A percentile compares a stretch with the other conserved stretches of the same genome.
Conservation (phyloP, 1,284 basidiomycete genomes). For the Uromyces viciae-fabae region DNA sequence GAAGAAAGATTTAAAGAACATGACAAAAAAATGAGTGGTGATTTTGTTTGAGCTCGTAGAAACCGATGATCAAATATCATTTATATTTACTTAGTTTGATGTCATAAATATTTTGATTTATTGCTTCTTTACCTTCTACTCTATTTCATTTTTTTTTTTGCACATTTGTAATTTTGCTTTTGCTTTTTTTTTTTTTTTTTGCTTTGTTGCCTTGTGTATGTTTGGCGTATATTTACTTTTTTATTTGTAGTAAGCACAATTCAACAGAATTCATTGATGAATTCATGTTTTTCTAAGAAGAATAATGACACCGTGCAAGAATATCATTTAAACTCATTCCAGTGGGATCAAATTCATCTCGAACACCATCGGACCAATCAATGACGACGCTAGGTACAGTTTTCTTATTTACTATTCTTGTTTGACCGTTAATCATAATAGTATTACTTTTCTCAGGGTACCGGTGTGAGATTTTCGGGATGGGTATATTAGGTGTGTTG, state of each 20-base stretch:
- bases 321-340: conserved; percentile 24
- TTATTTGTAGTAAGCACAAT: too few species aligned
- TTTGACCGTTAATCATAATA: conserved; percentile 6
- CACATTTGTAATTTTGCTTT: not conserved
- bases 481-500: not conserved
- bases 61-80: too few species aligned
- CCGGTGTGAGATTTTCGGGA: conserved; percentile 10
- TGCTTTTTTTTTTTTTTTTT: not conserved
- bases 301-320: conserved; percentile 15
- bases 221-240: too few species aligned
- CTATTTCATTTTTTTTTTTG: not conserved
- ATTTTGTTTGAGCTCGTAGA: too few species aligned
- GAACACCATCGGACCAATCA: conserved; percentile 23
- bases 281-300: not conserved
- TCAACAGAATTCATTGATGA: too few species aligned
- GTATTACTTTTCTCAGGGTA: conserved; percentile 7
- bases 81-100: too few species aligned
- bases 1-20: too few species aligned
- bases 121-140: too few species aligned
- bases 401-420: not conserved
- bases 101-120: too few species aligned
- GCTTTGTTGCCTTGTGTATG: too few species aligned
- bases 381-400: conserved; percentile 16
- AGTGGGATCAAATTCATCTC: conserved; percentile 26
- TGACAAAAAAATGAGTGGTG: too few species aligned